phyloP scores from a whole-genome alignment of 2,329 filamentous ascomycete species.

The Aspergillus phoenicis region DNA sequence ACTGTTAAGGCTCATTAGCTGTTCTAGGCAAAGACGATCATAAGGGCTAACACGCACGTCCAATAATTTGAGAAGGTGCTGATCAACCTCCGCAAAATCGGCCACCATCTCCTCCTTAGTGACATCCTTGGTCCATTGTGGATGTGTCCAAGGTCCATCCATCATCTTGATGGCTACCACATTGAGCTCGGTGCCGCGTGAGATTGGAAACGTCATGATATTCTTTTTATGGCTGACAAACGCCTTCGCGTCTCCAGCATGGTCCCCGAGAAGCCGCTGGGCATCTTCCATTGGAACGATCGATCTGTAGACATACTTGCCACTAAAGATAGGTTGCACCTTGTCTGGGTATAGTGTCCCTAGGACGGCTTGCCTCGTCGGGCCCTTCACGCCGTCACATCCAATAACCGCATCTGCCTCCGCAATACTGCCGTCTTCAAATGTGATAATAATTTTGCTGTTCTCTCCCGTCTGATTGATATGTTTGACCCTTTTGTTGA shows the following conservation, averaged over 20 bases:
- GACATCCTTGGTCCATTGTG: not conserved
- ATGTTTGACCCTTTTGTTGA: conserved; percentile 34
- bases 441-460: not conserved
- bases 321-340: not conserved
- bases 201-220: not conserved
- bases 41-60: not conserved
- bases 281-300: not conserved
- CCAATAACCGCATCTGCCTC: not conserved
- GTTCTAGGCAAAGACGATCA: not conserved
- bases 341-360: not conserved
- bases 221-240: not conserved
- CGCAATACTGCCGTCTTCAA: not conserved
- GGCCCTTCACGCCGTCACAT: conserved; percentile 1
- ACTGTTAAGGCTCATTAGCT: not conserved
- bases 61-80: not conserved
- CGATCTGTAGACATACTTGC: conserved; percentile 6
- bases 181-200: not conserved
- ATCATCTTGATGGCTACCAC: not conserved
- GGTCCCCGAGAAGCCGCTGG: not conserved
- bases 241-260: not conserved
- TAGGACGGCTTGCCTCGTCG: not conserved
- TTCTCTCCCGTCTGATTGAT: conserved; percentile 17
- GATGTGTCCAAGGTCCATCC: not conserved
- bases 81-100: not conserved
- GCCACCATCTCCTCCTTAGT: not conserved